These are phyloP conservation scores for Fusarium cyanostomum DNA, from an alignment of 2,329 filamentous ascomycete genomes.

Conservation along the genomic window DNA sequence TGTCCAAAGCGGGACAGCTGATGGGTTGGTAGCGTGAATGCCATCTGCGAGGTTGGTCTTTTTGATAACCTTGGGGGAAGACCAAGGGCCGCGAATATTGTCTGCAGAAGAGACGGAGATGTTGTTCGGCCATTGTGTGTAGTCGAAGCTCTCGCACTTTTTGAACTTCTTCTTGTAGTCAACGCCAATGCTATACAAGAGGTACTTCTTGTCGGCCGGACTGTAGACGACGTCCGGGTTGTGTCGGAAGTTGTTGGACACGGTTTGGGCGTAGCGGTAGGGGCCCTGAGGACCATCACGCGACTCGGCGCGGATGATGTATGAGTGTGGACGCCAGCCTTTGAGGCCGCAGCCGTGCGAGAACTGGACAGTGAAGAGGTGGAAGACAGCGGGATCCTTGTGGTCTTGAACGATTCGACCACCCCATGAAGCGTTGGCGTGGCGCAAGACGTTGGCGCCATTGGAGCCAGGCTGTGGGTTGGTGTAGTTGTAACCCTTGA, in stretches of 20 bases:
- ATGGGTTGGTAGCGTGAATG: conserved; percentile 51
- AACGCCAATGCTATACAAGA: conserved; percentile 56
- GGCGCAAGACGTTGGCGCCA: conserved; percentile 31
- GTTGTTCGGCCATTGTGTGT: conserved; percentile 28
- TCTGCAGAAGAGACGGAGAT: conserved; percentile 41
- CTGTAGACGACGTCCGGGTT: conserved; percentile 58
- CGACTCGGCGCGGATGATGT: conserved; percentile 57
- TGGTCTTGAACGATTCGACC: conserved; percentile 57
- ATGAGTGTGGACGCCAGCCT: conserved; percentile 59
- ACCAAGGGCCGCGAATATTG: conserved; percentile 32
- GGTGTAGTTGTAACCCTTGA: conserved; percentile 59
- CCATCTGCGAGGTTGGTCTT: conserved; percentile 19
- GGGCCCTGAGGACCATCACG: conserved; percentile 54
- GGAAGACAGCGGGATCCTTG: conserved; percentile 50
- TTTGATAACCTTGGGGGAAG: conserved; percentile 13
- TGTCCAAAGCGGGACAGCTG: conserved; percentile 49
- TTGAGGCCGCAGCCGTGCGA: conserved; percentile 55
- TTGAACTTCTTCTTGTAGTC: conserved; percentile 7
- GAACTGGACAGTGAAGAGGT: conserved; percentile 58
- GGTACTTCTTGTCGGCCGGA: conserved; percentile 53
- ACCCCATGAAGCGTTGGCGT: conserved; percentile 61
- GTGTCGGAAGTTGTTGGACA: conserved; percentile 56
- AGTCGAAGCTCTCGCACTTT: conserved; percentile 24
- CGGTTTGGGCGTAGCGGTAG: conserved; percentile 52
- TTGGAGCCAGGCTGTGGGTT: conserved; percentile 46